These are phyloP conservation scores for Lichtheimia ornata DNA, from an alignment of 371 early-diverging fungal species.

Conservation along the genomic window DNA sequence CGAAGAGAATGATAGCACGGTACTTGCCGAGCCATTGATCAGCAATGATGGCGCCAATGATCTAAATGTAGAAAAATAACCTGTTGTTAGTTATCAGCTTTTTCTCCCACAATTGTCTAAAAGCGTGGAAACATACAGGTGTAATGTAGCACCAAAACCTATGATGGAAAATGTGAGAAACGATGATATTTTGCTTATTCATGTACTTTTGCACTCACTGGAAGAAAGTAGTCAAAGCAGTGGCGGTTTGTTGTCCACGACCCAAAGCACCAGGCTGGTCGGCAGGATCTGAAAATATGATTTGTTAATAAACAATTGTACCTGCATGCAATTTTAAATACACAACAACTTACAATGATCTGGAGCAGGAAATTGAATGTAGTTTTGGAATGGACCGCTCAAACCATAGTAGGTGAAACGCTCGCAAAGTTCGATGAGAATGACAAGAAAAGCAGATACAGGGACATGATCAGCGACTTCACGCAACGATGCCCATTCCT, in stretches of 20 bases:
- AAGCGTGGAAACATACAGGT: constrained; percentile 44
- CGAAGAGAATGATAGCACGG: constrained; percentile 73
- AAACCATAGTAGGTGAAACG: constrained; percentile 81
- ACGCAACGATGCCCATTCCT: constrained; percentile 39
- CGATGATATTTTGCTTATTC: not conserved
- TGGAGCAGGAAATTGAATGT: constrained; percentile 51
- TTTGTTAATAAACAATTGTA: not conserved
- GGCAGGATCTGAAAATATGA: constrained; percentile 34
- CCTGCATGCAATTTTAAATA: not conserved
- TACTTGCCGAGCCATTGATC: constrained; percentile 85
- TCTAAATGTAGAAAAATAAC: constrained; percentile 8
- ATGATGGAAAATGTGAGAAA: not conserved
- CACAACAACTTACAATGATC: constrained; percentile 26
- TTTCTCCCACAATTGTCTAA: not conserved
- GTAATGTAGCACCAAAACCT: constrained; percentile 79
- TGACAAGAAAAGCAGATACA: constrained; percentile 43
- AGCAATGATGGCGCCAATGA: constrained; percentile 79
- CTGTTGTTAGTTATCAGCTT: not conserved
- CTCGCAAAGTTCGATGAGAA: constrained; percentile 59
- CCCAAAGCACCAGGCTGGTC: constrained; percentile 49
- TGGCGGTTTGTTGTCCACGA: constrained; percentile 59
- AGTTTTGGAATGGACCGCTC: constrained; percentile 70
- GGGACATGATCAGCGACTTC: constrained; percentile 45
- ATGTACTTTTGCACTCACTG: constrained; percentile 16
- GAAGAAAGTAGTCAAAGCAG: constrained; percentile 75